A percentile compares a stretch with the other conserved stretches of the same genome.
Conservation (phyloP, 257 asterid genomes). For the Phtheirospermum japonicum region DNA sequence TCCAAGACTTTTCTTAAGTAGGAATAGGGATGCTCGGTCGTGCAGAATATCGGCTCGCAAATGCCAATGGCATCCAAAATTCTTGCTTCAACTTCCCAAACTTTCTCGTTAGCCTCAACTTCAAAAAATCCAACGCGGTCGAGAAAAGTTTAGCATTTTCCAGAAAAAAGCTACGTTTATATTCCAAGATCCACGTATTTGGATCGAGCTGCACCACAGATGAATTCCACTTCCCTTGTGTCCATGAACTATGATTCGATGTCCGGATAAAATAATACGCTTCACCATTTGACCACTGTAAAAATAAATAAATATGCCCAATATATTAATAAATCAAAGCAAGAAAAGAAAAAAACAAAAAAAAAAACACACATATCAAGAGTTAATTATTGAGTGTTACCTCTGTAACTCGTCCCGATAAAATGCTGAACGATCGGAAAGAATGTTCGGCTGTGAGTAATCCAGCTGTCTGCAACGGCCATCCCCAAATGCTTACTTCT, state of each 20-base stretch:
- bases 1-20: constrained; percentile 38
- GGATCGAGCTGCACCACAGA: constrained; percentile 73
- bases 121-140: constrained; percentile 44
- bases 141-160: constrained; percentile 53
- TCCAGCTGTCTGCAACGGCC: constrained; percentile 90
- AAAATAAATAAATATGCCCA: neutral
- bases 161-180: constrained; percentile 42
- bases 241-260: constrained; percentile 61
- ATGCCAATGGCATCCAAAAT: constrained; percentile 40
- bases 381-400: constrained; percentile 31
- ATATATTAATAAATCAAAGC: neutral
- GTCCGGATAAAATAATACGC: constrained; percentile 34
- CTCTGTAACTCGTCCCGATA: constrained; percentile 76
- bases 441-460: constrained; percentile 61
- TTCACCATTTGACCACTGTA: constrained; percentile 66
- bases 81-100: constrained; percentile 42
- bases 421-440: constrained; percentile 49
- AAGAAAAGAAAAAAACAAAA: neutral
- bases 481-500: constrained; percentile 88
- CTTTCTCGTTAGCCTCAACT: constrained; percentile 45
- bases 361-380: neutral
- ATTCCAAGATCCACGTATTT: constrained; percentile 82
- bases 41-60: constrained; percentile 32
- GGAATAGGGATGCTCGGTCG: constrained; percentile 37
- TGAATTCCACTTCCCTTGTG: constrained; percentile 63